Evolutionary conservation across 2,329 filamentous ascomycete species (phyloP), one percentile per base, ranked within the genome.

Genomic region (Aspergillus sp.): DNA sequence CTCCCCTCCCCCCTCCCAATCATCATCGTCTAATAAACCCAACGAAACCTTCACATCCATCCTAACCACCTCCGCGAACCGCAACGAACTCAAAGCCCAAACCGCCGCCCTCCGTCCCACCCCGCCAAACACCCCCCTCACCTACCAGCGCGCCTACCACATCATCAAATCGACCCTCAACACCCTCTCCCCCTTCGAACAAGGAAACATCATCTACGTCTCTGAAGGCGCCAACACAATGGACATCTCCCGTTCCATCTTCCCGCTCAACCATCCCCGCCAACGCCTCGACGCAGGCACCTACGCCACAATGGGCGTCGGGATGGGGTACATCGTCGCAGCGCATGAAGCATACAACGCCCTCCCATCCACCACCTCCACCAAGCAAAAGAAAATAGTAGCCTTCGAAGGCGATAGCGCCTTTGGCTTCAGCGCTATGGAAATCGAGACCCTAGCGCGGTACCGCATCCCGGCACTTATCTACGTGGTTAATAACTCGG

Each of bases 161-260:
- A 72, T 84, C 51, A 84, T 87, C 66, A 84, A 82, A 63, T 68
- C 73, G 3, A 79, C 78, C 2, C 72, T 87, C 8, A 78, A 85
- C 63, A 67, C 63, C 4, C 67, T 82, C 30, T 82, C 77, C 0
- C 80, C 76, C 12, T 77, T 77, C 1, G 74, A 77, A 43, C 70
- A 81, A 12, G 82, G 80, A 21, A 72, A 77, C 47, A 78, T 85
- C 23, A 80, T 86, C 21, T 86, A 86, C 62, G 75, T 86, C 38
- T 84, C 82, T 1, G 84, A 87, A 72, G 84, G 84, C 6, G 83
- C 84, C 8, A 86, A 86, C 66, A 85, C 84, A 6, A 87, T 86
- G 85, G 85, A 87, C 64, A 85, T 86, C 56, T 84, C 82, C 2
- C 81, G 84, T 19, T 82, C 80, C 12, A 76, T 80, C 47, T 86